Base-by-base conservation (phyloP, 352 stramenopile genomes). In the Thalassiosira hispida region DNA sequence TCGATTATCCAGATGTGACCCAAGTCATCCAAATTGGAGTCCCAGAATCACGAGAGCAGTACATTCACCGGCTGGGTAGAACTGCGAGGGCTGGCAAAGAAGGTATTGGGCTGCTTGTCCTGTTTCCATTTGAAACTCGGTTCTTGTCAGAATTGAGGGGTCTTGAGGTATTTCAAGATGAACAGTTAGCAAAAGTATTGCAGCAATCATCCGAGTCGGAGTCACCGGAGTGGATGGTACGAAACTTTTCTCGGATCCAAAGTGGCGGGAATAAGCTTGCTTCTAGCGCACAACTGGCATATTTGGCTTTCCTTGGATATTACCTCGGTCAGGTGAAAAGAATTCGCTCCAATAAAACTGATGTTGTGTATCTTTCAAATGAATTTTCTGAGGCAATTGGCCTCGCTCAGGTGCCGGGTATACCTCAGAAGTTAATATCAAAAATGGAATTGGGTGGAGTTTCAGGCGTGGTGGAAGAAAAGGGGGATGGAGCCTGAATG, bases 1-100 rank as follows among this genome's bases (percentile, higher is more conserved):
- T 98, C 29, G 96, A 98, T 89, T 98, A 98, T 90, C 96, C 96
- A 7, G 95, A 98, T 73, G 96, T 99, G 0, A 96, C 94, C 12
- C 40, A 94, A 87, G 59, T 94, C 88, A 79, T 94, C 49, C 88
- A 94, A 79, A 44, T 97, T 89, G 66, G 88, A 56, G 62, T 83
- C n/a, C 95, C 95, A 9, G 85, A 86, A 84, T 95, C 96, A 64
- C 88, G 91, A 29, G 95, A 97, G 71, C 96, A 98, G 84, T 98
- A 98, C 83, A 96, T 98, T 67, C 97, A 99, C 85, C 93, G 97
- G 23, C 86, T 99, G 18, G 96, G 96, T 35, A 95, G 97, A 81
- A 98, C 96, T 18, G 96, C 93, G 20, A 85, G 87, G 46, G 86
- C 81, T 74, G 83, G 79, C 31, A 86, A 84, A 73, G 60, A 72